Evolutionary conservation across 2,329 filamentous ascomycete species (phyloP), one percentile per base, ranked within the genome.

Genomic region (Cladosporium cucumerinum): DNA sequence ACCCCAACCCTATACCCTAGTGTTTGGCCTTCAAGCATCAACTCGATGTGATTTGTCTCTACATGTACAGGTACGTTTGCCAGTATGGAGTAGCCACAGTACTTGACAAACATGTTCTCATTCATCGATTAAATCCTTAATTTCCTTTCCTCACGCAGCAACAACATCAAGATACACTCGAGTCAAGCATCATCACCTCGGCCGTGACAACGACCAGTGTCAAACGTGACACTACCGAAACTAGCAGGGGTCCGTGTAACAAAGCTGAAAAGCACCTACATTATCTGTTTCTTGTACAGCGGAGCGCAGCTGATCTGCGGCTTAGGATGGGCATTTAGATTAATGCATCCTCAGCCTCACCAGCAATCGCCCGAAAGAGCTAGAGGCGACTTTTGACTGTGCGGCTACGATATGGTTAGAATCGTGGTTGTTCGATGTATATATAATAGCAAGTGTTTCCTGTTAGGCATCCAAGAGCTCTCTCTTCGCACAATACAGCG

Each of bases 1-100:
- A 16, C 12, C 34, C 34, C 34, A 18, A 39, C 36, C 36, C 36
- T 39, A n/a, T 39, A 39, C 36, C 36, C 36, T 39, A 39, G n/a
- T 7, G 7, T n/a, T 7, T 1, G 7, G n/a, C 1, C 1, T 6
- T n/a, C 4, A 10, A 32, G 8, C n/a, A n/a, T n/a, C n/a, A n/a
- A n/a, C n/a, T 11, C 7, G 30, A 11, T 2, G 30, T 32, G 10
- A 1, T 32, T 1, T 32, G 8, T 32, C 8, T 32, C 30, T 32
- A 11, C 30, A 32, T 11, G 1, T 32, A 28, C 26, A 28, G 10
- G 30, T 3, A 11, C 4, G 28, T 30, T n/a, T n/a, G 28, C 8
- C 28, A 4, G 4, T 5, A 30, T 30, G 1, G 28, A 5, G 8
- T 5, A 30, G 2, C 8, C 6, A 30, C 4, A 30, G 8, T 30